Evolutionary conservation across 805 yeast genomes (phyloP).

Genomic region (Hanseniaspora jakobsenii): DNA sequence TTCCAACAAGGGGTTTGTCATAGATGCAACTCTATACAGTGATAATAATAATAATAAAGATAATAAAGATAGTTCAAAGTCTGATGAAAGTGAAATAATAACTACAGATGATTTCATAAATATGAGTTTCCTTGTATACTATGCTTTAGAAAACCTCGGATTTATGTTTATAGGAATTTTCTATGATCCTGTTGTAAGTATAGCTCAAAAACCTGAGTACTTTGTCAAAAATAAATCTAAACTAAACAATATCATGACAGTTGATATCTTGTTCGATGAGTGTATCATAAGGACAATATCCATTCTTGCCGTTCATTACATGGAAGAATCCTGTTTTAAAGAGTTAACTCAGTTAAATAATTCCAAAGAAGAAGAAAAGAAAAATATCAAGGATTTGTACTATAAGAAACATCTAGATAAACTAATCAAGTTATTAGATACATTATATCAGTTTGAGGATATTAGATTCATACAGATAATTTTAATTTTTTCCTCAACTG

Average conservation of each 20-base stretch:
- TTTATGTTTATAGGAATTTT: constrained; percentile 26
- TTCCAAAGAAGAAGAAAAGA: constrained; percentile 20
- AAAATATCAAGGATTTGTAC: constrained; percentile 10
- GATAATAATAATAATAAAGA: no score
- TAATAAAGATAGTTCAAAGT: no score
- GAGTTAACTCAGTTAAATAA: no score
- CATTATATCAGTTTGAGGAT: constrained; percentile 22
- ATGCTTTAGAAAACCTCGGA: constrained; percentile 26
- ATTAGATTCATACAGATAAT: constrained; percentile 23
- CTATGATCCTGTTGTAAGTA: constrained; percentile 26
- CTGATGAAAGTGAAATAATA: constrained; percentile 1
- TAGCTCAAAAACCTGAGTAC: constrained; percentile 23
- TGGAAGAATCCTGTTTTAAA: constrained; percentile 17
- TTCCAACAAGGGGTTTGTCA: constrained; percentile 2
- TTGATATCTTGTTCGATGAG: constrained; percentile 23
- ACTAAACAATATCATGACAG: constrained; percentile 17
- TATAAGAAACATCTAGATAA: constrained; percentile 18
- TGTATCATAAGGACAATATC: constrained; percentile 26
- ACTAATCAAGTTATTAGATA: constrained; percentile 19
- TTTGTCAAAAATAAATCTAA: constrained; percentile 23
- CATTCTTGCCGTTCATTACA: constrained; percentile 23
- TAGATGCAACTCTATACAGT: background rate
- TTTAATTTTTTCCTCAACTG: constrained; percentile 23
- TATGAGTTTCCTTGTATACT: constrained; percentile 23
- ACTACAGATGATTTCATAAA: constrained; percentile 16